Base-by-base conservation (phyloP, 345 rosid species). In the Aquilaria malaccensis region DNA sequence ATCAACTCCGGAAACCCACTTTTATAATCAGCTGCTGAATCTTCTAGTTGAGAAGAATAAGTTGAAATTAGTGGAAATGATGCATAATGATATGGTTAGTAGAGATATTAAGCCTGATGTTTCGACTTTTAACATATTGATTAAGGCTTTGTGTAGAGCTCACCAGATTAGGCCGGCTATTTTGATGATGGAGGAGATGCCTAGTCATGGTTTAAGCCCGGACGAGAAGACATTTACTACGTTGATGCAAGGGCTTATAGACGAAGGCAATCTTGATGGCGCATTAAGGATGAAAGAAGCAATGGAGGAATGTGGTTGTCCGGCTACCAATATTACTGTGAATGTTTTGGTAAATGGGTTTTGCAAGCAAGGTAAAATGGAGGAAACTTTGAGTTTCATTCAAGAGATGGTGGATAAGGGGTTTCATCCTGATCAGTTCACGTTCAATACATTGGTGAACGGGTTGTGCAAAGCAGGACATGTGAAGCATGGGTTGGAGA, bases 161-260 rank as follows among this genome's bases (percentile, higher is more conserved):
- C 97, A 87, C 71, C 96, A 87, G 67, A 78, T 89, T 72, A 81
- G 96, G 74, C 85, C 94, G 30, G 92, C 97, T 7, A 59, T 84
- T 52, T 77, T 85, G 74, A 78, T 93, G 91, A 80, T 89, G 92
- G 96, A 89, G 69, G 98, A 89, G 70, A 89, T 93, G 98, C 65
- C 74, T 1, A 73, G 67, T 67, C 77, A 84, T 51, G 86, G 87
- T 63, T 65, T 87, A 49, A 72, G 60, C 2, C 97, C 96, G 0
- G 97, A 89, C 55, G 96, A 93, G 86, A 85, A 79, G 68, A 85
- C 96, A 0, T 89, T 83, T 72, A 89, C 91, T 2, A 93, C 95
- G 1, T 64, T 93, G 58, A 93, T 93, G 89, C 90, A 89, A 61
- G 98, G 97, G 22, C 85, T 70, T 67, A 83, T 89, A 11, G 92